phyloP scores from a whole-genome alignment of 495 filamentous ascomycete genomes.

The Aspergillus affinis region DNA sequence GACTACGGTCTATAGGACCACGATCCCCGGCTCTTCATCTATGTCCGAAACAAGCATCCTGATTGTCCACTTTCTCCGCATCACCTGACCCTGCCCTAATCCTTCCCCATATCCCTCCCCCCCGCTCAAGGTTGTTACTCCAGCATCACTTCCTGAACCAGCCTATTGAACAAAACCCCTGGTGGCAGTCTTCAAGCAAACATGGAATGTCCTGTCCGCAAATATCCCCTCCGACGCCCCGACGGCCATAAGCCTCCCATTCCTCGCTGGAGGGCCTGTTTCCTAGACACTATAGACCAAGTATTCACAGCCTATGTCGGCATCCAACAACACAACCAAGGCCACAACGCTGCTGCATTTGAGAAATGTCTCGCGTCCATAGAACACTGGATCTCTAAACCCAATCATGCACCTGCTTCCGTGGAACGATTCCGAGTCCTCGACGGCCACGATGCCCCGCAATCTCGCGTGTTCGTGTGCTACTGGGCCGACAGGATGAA shows the following conservation, averaged over 20 bases:
- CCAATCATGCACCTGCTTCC: not conserved
- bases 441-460: constrained; percentile 13
- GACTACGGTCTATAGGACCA: no score
- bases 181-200: no score
- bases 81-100: no score
- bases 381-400: constrained; percentile 8
- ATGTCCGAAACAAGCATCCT: no score
- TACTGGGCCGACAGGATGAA: constrained; percentile 17
- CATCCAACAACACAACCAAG: constrained; percentile 13
- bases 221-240: constrained; percentile 11
- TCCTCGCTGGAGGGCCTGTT: constrained; percentile 12
- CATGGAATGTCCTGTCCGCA: not conserved
- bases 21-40: no score
- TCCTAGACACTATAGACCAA: constrained; percentile 2
- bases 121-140: no score
- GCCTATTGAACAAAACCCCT: no score
- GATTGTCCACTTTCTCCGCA: no score
- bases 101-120: no score
- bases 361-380: not conserved
- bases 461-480: constrained; percentile 12
- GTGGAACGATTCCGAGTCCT: constrained; percentile 18
- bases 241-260: constrained; percentile 15
- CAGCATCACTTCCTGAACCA: no score
- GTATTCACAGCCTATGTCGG: constrained; percentile 24
- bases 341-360: not conserved